A percentile compares a stretch with the other conserved stretches of the same genome.
Evolutionary conservation across 768 basidiomycete species (phyloP).

Genomic region (Pulveroboletus ravenelii): DNA sequence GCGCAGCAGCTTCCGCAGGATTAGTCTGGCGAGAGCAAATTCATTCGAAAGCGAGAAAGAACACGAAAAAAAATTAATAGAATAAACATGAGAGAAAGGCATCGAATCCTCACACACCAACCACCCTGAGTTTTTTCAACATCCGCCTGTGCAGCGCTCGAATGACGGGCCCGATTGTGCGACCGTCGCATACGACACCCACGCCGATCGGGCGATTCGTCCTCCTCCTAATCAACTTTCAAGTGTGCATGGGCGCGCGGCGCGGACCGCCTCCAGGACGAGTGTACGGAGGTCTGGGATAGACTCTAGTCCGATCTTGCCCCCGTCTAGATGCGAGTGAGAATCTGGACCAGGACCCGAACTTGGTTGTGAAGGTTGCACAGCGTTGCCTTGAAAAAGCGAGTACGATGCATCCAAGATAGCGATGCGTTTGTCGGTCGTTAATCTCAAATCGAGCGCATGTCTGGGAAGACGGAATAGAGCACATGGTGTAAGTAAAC

Average conservation of each 20-base stretch:
- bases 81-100: too few species aligned
- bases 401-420: slow-evolving; percentile 74
- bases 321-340: background rate
- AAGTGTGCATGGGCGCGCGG: slow-evolving; percentile 8
- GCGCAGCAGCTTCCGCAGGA: too few species aligned
- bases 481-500: too few species aligned
- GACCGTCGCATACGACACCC: slow-evolving; percentile 57
- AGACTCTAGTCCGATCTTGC: slow-evolving; percentile 43
- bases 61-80: too few species aligned
- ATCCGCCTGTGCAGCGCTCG: slow-evolving; percentile 50
- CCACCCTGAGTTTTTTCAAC: slow-evolving; percentile 22
- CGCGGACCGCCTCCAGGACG: slow-evolving; percentile 46
- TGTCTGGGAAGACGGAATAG: slow-evolving; percentile 47
- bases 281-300: slow-evolving; percentile 58
- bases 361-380: background rate
- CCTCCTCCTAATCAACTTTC: slow-evolving; percentile 18
- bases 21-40: too few species aligned
- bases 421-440: slow-evolving; percentile 59
- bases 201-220: slow-evolving; percentile 52
- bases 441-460: slow-evolving; percentile 75
- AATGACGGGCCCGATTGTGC: slow-evolving; percentile 42
- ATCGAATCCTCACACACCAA: background rate
- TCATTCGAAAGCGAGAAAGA: too few species aligned
- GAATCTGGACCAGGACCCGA: background rate
- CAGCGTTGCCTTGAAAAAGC: slow-evolving; percentile 33